Percentiles rank a stretch among this genome's conserved stretches.
Evolutionary conservation across 208 protist species (phyloP).

Genomic region (Porcisia deanei): DNA sequence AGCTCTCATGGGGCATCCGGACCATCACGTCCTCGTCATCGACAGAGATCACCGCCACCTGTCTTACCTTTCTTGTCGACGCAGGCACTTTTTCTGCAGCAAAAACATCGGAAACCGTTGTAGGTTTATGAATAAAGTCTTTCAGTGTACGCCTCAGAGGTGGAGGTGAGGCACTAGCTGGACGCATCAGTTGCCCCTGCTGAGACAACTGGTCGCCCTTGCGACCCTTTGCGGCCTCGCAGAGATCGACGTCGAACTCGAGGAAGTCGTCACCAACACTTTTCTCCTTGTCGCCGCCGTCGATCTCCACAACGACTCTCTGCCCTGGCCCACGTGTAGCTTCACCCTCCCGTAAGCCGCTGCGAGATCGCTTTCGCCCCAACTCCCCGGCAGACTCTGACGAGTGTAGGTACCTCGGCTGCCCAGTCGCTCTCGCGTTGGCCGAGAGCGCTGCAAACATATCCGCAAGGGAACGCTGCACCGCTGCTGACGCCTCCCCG

Average conservation of each 20-base stretch:
- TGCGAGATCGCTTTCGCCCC: conserved; percentile 3
- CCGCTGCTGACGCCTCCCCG: not conserved
- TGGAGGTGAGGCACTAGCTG: not conserved
- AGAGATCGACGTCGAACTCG: not conserved
- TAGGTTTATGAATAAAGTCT: not conserved
- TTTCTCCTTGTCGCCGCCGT: not conserved
- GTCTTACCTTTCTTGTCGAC: not conserved
- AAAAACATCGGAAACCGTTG: not conserved
- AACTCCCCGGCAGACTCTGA: not conserved
- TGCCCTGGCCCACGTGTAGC: not conserved
- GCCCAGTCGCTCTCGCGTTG: not conserved
- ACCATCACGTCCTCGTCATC: not conserved
- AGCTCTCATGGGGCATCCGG: not conserved
- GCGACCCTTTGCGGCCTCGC: not conserved
- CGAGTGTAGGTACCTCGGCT: not conserved
- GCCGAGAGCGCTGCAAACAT: conserved; percentile 29
- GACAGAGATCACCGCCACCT: not conserved
- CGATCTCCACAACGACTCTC: conserved; percentile 1
- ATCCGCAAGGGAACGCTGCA: conserved; percentile 17
- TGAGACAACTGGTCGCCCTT: not conserved
- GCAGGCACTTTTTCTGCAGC: not conserved
- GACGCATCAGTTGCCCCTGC: not conserved
- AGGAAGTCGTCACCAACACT: conserved; percentile 1
- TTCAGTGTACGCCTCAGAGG: not conserved
- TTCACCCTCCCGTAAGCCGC: not conserved